Evolutionary conservation across 805 yeast species (phyloP).

Genomic region (Kodamaea kaohsiungensis): DNA sequence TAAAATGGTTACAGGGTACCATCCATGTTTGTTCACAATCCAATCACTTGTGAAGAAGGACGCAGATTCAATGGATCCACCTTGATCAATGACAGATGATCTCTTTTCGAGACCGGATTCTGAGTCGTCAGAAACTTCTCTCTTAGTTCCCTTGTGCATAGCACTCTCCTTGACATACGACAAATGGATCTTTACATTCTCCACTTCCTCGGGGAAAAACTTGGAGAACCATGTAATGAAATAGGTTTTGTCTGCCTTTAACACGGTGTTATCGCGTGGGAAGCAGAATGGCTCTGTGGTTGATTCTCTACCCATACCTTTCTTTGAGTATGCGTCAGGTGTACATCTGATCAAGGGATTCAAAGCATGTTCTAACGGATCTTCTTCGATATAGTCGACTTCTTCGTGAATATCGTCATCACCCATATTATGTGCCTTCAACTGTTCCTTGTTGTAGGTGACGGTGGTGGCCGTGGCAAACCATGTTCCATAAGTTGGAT

Average conservation of each 20-base stretch:
- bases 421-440: slow-evolving; percentile 73
- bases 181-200: slow-evolving; percentile 65
- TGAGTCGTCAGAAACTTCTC: slow-evolving; percentile 16
- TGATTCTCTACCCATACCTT: slow-evolving; percentile 58
- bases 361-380: slow-evolving; percentile 65
- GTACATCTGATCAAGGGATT: slow-evolving; percentile 85
- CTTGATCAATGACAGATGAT: slow-evolving; percentile 38
- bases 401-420: slow-evolving; percentile 61
- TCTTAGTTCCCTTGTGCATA: slow-evolving; percentile 57
- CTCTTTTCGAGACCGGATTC: slow-evolving; percentile 14
- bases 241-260: slow-evolving; percentile 63
- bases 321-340: slow-evolving; percentile 68
- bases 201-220: slow-evolving; percentile 56
- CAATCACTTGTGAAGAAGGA: slow-evolving; percentile 75
- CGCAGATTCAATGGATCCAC: slow-evolving; percentile 31
- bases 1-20: slow-evolving; percentile 57
- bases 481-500: slow-evolving; percentile 75
- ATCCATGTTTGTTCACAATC: slow-evolving; percentile 63
- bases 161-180: slow-evolving; percentile 61
- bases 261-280: slow-evolving; percentile 61
- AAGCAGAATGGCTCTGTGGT: slow-evolving; percentile 82
- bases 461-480: slow-evolving; percentile 69
- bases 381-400: slow-evolving; percentile 60
- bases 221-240: slow-evolving; percentile 82
- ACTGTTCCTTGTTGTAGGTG: slow-evolving; percentile 56